Conservation (phyloP, 2,329 filamentous ascomycete species). For the Claviceps digitariae region DNA sequence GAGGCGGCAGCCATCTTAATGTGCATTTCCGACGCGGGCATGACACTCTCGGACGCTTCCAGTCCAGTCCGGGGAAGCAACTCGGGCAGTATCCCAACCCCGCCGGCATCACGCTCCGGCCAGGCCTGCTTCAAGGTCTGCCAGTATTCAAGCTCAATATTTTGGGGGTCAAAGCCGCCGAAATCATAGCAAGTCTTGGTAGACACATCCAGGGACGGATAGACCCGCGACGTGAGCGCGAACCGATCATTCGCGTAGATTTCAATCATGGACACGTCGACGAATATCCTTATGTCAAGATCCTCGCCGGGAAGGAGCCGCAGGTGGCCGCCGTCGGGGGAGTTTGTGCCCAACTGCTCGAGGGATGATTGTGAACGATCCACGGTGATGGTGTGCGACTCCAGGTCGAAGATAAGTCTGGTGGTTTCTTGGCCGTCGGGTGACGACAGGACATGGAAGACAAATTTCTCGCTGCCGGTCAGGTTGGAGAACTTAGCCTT, state of each 20-base stretch:
- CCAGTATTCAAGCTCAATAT: conserved; percentile 3
- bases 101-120: conserved; percentile 3
- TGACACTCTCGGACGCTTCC: not conserved
- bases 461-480: conserved; percentile 3
- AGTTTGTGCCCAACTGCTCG: conserved; percentile 1
- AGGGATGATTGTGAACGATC: conserved; percentile 9
- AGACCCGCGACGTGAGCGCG: conserved; percentile 11
- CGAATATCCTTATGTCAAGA: conserved; percentile 9
- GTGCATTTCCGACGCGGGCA: not conserved
- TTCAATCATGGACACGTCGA: conserved; percentile 12
- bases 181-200: conserved; percentile 1
- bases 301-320: conserved; percentile 8
- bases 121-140: conserved; percentile 1
- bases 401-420: conserved; percentile 8
- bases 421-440: conserved; percentile 7
- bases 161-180: not conserved
- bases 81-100: conserved; percentile 2
- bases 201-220: conserved; percentile 8
- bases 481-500: conserved; percentile 3
- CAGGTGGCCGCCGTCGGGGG: conserved; percentile 2
- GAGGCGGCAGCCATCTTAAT: conserved; percentile 1
- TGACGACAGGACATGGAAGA: conserved; percentile 4
- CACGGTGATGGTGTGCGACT: conserved; percentile 8
- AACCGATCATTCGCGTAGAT: conserved; percentile 12
- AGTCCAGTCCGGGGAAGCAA: not conserved